Base-by-base conservation (phyloP, 1,139 yeast species). In the Yamadazyma mexicana region DNA sequence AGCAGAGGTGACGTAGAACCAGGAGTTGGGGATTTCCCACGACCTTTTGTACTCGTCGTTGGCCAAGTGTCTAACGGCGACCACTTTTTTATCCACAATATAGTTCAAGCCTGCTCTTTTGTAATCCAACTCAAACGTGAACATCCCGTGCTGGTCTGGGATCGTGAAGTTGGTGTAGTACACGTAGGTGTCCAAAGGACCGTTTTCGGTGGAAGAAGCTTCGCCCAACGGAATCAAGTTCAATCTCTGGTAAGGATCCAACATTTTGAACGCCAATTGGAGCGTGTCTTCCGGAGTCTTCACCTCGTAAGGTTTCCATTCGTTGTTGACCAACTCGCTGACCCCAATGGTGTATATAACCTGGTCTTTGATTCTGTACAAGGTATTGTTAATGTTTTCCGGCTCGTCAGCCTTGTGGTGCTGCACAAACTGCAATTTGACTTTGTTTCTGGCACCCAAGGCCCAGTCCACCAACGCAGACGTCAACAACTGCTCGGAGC, bases 111-210 rank as follows among this genome's bases (percentile, higher is more conserved):
- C 98, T n/a, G 79, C 70, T 56, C 96, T 81, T 61, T 79, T 78
- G 69, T 91, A 91, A 54, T 85, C 85, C 37, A 87, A 73, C 47
- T 77, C 77, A 62, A 88, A 88, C 3, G 97, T 87, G 65, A 89
- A 94, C 78, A 92, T 86, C 42, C 99, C 99, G 59, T 92, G 96
- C 57, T 91, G 97, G 61, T 92, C 98, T 17, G 98, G 98, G 35
- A 89, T 66, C 40, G 76, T 75, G 63, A 94, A 88, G 44, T 66
- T 61, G 32, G 60, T 66, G 42, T 40, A 61, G 52, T 67, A 72
- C 22, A 59, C 58, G 45, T 47, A 64, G 17, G 66, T 48, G 36
- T 75, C 75, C 20, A 69, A 67, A 2, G 76, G 48, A 11, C 53
- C 54, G 33, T 49, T 37, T 23, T 74, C 72, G 1, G 70, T 59